Evolutionary conservation across 2,329 filamentous ascomycete species (phyloP), one percentile per base, ranked within the genome.

Genomic region (Fusarium oligoseptatum): DNA sequence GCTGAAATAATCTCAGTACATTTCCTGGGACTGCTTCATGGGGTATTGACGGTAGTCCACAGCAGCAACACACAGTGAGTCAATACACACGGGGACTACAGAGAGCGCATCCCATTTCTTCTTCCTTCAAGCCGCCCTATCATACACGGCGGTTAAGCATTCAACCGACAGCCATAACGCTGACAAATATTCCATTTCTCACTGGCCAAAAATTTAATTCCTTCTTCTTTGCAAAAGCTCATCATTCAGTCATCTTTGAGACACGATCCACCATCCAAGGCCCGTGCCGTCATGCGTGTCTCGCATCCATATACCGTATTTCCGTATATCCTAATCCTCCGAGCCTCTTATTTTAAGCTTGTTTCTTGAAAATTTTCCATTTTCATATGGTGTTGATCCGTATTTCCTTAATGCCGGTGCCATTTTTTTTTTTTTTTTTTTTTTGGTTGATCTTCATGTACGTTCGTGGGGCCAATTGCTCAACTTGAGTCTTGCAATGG

Each of bases 271-370:
- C 32, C 20, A 57, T 24, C n/a, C 55, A 37, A 57, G 55, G 55
- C 32, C 55, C 55, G 32, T 57, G 55, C 55, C 55, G 55, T 11
- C 50, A 36, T 57, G 55, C 55, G 37, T 57, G 20, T 57, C 55
- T 57, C 15, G 34, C 55, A 57, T 37, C 34, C 1, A 27, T 2
- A 9, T 57, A 24, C 20, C 55, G 55, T 57, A 57, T 57, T 37
- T 57, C 55, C 55, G 55, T 57, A 57, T 57, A 57, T 57, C 55
- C 55, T 24, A 37, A 36, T 57, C 14, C 22, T 36, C 32, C 55
- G 22, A 57, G 20, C 14, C 20, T 37, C 34, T 17, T 37, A 6
- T 24, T 57, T 37, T 27, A 57, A 37, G 27, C 27, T 37, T 57
- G 14, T 36, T 36, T 57, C n/a, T 14, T n/a, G 32, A 2, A 15